Percentiles rank a stretch among this genome's conserved stretches.
phyloP scores from a whole-genome alignment of 441 rosid genomes.

The Populus trichocarpa region DNA sequence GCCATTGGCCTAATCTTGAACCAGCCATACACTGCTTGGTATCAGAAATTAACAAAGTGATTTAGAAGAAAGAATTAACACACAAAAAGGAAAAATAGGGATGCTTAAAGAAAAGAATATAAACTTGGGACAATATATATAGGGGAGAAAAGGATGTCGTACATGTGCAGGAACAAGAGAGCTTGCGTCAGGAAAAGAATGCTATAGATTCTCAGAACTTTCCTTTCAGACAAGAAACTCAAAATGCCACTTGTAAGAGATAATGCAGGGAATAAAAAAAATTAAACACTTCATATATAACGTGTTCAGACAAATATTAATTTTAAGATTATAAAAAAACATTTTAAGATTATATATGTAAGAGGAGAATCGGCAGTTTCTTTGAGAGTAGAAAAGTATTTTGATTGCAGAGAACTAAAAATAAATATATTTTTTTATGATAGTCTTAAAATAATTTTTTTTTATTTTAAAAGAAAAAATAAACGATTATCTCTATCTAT shows the following conservation, averaged over 20 bases:
- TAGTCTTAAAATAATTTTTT: too few relatives aligned
- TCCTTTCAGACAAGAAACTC: background rate
- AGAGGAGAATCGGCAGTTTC: too few relatives aligned
- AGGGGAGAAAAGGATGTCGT: background rate
- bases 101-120: background rate
- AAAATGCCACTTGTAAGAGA: background rate
- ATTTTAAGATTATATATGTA: too few relatives aligned
- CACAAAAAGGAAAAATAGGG: background rate
- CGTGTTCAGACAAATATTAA: too few relatives aligned
- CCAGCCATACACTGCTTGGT: slow-evolving; percentile 5
- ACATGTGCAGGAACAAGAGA: background rate
- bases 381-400: too few relatives aligned
- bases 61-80: background rate
- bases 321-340: too few relatives aligned
- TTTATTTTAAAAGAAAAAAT: too few relatives aligned
- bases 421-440: too few relatives aligned
- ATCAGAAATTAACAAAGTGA: background rate
- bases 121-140: background rate
- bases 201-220: background rate
- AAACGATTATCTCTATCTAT: too few relatives aligned
- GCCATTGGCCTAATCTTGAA: slow-evolving; percentile 17
- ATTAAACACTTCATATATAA: too few relatives aligned
- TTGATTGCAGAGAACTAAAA: too few relatives aligned
- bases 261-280: background rate
- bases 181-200: background rate